Percentiles rank a stretch among this genome's conserved stretches.
Evolutionary conservation across 2,329 filamentous ascomycete species (phyloP).

Genomic region (Pseudodiploospora longispora): DNA sequence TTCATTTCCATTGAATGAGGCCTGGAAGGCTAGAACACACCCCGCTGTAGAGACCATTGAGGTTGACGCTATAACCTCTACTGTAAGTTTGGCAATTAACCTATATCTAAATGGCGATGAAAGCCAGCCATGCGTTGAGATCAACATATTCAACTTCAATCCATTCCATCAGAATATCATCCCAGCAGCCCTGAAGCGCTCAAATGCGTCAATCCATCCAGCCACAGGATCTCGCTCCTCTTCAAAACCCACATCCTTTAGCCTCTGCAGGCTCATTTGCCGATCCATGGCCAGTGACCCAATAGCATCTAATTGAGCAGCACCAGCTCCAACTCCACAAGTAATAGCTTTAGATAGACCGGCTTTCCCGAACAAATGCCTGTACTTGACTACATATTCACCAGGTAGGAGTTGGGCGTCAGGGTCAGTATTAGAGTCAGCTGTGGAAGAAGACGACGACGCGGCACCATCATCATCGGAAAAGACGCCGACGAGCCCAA

Average conservation of each 20-base stretch:
- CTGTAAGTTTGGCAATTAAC: too few relatives aligned
- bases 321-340: constrained; percentile 28
- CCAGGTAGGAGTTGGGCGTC: constrained; percentile 14
- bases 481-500: constrained; percentile 19
- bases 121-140: too few relatives aligned
- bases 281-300: constrained; percentile 41
- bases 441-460: constrained; percentile 7
- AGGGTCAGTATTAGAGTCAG: not conserved
- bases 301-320: constrained; percentile 32
- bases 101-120: too few relatives aligned
- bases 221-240: constrained; percentile 28
- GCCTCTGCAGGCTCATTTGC: constrained; percentile 33
- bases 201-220: constrained; percentile 36
- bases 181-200: constrained; percentile 31
- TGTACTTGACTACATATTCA: constrained; percentile 22
- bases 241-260: constrained; percentile 30
- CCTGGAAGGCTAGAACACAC: too few relatives aligned
- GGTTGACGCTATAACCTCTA: too few relatives aligned
- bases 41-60: too few relatives aligned
- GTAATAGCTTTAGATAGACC: constrained; percentile 16
- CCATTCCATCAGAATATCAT: constrained; percentile 26
- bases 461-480: not conserved
- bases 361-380: constrained; percentile 19
- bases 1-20: too few relatives aligned
- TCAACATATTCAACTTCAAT: not conserved